A percentile compares a stretch with the other conserved stretches of the same genome.
phyloP scores from a whole-genome alignment of 2,329 filamentous ascomycete species.

The Clonostachys chloroleuca region DNA sequence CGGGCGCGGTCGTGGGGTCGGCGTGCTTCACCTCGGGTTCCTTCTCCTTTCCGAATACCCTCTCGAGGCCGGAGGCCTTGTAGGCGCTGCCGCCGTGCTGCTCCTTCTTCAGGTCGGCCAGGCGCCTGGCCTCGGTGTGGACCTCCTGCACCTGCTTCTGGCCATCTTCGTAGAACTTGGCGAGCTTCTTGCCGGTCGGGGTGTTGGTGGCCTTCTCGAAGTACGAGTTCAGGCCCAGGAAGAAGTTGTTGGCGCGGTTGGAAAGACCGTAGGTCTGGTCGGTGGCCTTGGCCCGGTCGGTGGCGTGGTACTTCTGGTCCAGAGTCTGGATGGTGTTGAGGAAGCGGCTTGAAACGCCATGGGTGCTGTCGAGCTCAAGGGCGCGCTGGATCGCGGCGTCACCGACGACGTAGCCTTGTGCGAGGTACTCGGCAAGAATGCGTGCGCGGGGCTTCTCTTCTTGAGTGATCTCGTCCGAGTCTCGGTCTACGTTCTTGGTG shows the following conservation, averaged over 20 bases:
- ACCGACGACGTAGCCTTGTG: conserved; percentile 85
- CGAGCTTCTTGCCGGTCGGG: conserved; percentile 82
- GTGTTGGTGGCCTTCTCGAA: conserved; percentile 90
- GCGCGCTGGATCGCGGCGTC: conserved; percentile 73
- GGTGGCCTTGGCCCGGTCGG: conserved; percentile 77
- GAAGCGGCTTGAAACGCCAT: conserved; percentile 81
- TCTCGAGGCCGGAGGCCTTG: conserved; percentile 54
- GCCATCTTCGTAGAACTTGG: conserved; percentile 80
- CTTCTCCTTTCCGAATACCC: conserved; percentile 52
- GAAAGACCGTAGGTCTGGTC: conserved; percentile 83
- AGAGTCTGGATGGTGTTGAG: conserved; percentile 70
- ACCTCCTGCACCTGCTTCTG: conserved; percentile 92
- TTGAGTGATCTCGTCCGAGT: conserved; percentile 72
- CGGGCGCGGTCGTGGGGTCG: conserved; percentile 13
- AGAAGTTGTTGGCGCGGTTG: conserved; percentile 61
- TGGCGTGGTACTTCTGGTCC: conserved; percentile 82
- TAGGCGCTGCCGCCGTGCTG: conserved; percentile 54
- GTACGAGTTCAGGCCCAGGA: conserved; percentile 73
- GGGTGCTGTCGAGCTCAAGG: conserved; percentile 83
- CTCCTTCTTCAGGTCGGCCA: conserved; percentile 82
- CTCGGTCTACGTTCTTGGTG: conserved; percentile 50
- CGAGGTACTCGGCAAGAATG: conserved; percentile 94
- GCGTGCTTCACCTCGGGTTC: conserved; percentile 28
- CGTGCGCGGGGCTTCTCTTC: conserved; percentile 95
- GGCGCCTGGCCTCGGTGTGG: conserved; percentile 81